A percentile compares a stretch with the other conserved stretches of the same genome.
Evolutionary conservation across 805 yeast genomes (phyloP).

Genomic region (Ogataea minuta): DNA sequence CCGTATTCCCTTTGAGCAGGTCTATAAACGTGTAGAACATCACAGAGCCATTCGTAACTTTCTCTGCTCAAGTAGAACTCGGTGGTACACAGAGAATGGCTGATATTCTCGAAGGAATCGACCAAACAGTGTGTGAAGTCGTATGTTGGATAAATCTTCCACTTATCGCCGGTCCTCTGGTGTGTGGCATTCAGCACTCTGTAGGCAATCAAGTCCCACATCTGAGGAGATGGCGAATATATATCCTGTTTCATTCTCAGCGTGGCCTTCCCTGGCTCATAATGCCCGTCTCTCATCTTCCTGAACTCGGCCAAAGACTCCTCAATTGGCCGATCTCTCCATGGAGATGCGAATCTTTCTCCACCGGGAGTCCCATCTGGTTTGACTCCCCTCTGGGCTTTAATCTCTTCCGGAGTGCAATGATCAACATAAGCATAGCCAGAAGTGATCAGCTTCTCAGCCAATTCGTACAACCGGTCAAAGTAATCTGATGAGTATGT

Average conservation of each 20-base stretch:
- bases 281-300: constrained; percentile 87
- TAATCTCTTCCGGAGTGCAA: constrained; percentile 89
- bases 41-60: constrained; percentile 98
- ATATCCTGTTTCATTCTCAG: constrained; percentile 96
- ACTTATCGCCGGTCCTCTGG: constrained; percentile 93
- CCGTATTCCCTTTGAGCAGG: constrained; percentile 99
- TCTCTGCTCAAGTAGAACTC: constrained; percentile 91
- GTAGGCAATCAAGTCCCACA: constrained; percentile 99
- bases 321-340: constrained; percentile 69
- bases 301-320: constrained; percentile 79
- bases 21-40: constrained; percentile 88
- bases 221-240: constrained; percentile 89
- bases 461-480: constrained; percentile 82
- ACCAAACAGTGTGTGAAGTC: constrained; percentile 99
- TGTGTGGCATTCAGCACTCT: constrained; percentile 90
- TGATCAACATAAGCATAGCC: constrained; percentile 90
- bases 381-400: constrained; percentile 83
- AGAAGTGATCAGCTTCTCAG: constrained; percentile 70
- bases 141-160: constrained; percentile 98
- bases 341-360: constrained; percentile 77
- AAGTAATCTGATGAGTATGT: constrained; percentile 97
- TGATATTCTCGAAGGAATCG: constrained; percentile 93
- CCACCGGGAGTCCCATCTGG: constrained; percentile 95
- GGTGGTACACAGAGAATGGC: constrained; percentile 94
- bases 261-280: constrained; percentile 87